Conservation (phyloP, 495 filamentous ascomycete genomes). For the Penicillium mononematosum region DNA sequence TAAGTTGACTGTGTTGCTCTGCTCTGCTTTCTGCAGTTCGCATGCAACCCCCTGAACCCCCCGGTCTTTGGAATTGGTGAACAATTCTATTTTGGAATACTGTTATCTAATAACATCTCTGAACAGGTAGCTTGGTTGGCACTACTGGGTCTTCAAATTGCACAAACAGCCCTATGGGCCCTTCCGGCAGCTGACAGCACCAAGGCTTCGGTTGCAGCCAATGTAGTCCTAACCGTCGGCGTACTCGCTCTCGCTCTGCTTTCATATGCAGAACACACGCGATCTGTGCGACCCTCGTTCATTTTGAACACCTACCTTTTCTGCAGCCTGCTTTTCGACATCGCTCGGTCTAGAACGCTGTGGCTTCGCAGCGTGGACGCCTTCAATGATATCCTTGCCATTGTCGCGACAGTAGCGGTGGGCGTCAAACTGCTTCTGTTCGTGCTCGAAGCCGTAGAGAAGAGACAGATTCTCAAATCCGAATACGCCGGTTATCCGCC, state of each 20-base stretch:
- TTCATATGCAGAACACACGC: conserved; percentile 57
- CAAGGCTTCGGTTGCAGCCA: conserved; percentile 47
- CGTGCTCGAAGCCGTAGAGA: conserved; percentile 55
- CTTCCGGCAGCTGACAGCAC: conserved; percentile 32
- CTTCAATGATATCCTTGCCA: conserved; percentile 37
- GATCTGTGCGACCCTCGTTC: conserved; percentile 56
- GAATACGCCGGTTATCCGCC: conserved; percentile 49
- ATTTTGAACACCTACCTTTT: conserved; percentile 61
- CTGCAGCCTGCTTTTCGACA: conserved; percentile 58
- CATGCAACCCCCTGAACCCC: neutral
- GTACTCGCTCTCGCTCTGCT: conserved; percentile 44
- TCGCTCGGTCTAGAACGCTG: conserved; percentile 53
- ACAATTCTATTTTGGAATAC: neutral
- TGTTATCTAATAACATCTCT: neutral
- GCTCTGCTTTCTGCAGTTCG: neutral
- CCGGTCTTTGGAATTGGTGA: neutral
- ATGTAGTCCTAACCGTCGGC: conserved; percentile 43
- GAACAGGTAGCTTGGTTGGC: conserved; percentile 41
- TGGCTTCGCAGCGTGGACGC: conserved; percentile 49
- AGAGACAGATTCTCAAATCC: conserved; percentile 46
- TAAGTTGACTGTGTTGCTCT: conserved; percentile 22
- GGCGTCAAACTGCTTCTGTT: conserved; percentile 50
- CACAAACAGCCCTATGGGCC: conserved; percentile 50
- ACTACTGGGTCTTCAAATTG: conserved; percentile 45
- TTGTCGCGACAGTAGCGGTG: conserved; percentile 49